Percentiles rank a stretch among this genome's conserved stretches.
Conservation (phyloP, 1,139 yeast genomes). For the Sugiyamaella grinbergsii region DNA sequence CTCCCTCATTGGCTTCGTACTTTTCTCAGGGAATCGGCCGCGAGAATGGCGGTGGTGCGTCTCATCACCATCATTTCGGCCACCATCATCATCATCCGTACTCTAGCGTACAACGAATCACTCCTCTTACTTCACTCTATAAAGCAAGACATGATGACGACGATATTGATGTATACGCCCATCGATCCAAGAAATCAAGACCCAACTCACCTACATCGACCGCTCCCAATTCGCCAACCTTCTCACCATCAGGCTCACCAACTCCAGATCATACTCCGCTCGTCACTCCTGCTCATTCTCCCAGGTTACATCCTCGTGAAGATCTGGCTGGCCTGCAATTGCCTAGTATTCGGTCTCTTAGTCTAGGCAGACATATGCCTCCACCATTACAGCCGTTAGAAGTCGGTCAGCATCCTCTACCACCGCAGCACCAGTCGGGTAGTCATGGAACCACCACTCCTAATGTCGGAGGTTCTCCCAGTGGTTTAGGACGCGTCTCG, state of each 20-base stretch:
- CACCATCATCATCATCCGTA: conserved; percentile 31
- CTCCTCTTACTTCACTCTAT: conserved; percentile 23
- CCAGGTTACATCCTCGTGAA: conserved; percentile 49
- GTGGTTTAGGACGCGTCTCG: conserved; percentile 2
- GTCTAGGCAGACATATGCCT: conserved; percentile 39
- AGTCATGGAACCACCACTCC: conserved; percentile 1
- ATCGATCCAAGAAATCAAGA: conserved; percentile 64
- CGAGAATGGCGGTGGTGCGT: conserved; percentile 19
- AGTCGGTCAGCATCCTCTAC: conserved; percentile 31
- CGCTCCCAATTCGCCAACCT: conserved; percentile 58
- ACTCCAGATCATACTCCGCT: conserved; percentile 60
- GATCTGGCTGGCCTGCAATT: conserved; percentile 40
- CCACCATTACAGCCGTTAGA: conserved; percentile 44
- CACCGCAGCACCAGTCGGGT: conserved; percentile 9
- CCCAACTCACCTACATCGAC: conserved; percentile 79
- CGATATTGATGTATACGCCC: conserved; percentile 53
- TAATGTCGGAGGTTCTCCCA: conserved; percentile 2
- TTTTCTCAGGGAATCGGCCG: conserved; percentile 39
- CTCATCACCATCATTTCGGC: conserved; percentile 36
- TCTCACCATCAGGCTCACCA: conserved; percentile 46
- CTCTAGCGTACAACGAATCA: conserved; percentile 8
- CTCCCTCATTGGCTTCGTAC: conserved; percentile 66
- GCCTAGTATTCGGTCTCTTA: conserved; percentile 45
- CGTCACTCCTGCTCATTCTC: conserved; percentile 62
- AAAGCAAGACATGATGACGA: conserved; percentile 41